Conservation (phyloP, 2,329 filamentous ascomycete genomes). For the Sporothrix schenckii region DNA sequence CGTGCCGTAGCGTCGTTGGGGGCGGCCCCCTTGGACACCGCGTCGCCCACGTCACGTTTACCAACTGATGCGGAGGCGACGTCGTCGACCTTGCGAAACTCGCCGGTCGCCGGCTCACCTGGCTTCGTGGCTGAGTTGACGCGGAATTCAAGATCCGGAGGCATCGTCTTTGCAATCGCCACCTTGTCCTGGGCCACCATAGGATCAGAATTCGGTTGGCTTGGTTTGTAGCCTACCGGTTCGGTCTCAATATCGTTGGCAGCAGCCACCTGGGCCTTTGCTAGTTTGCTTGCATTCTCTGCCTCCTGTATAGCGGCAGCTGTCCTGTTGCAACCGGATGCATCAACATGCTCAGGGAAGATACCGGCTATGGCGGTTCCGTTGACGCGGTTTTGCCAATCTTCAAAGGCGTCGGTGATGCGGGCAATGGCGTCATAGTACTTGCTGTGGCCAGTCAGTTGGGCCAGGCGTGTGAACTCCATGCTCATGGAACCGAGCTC, state of each 20-base stretch:
- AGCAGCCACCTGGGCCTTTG: conserved; percentile 44
- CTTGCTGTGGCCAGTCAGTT: conserved; percentile 76
- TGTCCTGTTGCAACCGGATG: conserved; percentile 73
- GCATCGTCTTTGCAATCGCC: conserved; percentile 32
- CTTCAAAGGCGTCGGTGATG: conserved; percentile 77
- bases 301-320: conserved; percentile 42
- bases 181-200: conserved; percentile 17
- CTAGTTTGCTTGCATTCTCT: conserved; percentile 42
- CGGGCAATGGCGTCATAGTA: conserved; percentile 91
- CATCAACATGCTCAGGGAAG: conserved; percentile 77
- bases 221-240: conserved; percentile 41
- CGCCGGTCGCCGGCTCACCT: conserved; percentile 37
- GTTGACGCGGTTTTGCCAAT: conserved; percentile 64
- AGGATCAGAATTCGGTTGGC: not conserved
- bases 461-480: conserved; percentile 87
- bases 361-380: conserved; percentile 73
- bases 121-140: conserved; percentile 38
- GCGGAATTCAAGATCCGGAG: conserved; percentile 40
- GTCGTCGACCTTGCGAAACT: conserved; percentile 30
- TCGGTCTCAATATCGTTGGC: conserved; percentile 36
- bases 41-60: not conserved
- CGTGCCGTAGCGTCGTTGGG: not conserved
- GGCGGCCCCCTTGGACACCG: not conserved
- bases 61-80: not conserved
- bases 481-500: conserved; percentile 79